Evolutionary conservation across 139 green algal species (phyloP).

Genomic region (Zygnema circumcarinatum): DNA sequence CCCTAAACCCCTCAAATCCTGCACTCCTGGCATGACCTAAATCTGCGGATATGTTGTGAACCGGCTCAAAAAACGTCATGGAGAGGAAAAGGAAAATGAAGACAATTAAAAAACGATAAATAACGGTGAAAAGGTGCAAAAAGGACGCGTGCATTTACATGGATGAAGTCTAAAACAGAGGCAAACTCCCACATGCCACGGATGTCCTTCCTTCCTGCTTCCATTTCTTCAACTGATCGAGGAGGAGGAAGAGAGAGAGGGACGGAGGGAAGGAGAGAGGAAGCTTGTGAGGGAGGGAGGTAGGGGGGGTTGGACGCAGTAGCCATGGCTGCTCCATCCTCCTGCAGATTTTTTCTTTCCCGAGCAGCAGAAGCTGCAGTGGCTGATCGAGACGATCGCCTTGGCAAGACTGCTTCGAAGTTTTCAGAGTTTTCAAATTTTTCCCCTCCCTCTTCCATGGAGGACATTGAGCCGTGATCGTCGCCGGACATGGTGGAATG

Average conservation of each 20-base stretch:
- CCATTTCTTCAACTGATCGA: background rate
- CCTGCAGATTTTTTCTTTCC: background rate
- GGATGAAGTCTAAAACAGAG: slow-evolving; percentile 22
- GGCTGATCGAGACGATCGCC: background rate
- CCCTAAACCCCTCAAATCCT: no score
- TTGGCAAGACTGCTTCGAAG: background rate
- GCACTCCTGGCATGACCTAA: no score
- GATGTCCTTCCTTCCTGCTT: background rate
- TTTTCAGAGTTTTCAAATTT: background rate
- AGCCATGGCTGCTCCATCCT: background rate
- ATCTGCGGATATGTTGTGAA: no score
- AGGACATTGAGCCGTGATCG: background rate
- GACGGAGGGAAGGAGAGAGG: background rate
- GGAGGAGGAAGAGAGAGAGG: background rate
- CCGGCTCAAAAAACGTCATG: no score
- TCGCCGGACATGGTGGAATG: background rate
- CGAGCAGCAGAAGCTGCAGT: background rate
- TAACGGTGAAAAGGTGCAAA: background rate
- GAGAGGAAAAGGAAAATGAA: background rate
- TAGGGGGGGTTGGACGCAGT: no score
- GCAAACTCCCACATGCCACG: slow-evolving; percentile 31
- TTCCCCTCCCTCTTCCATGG: background rate
- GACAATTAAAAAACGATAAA: background rate
- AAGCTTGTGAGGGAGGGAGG: background rate
- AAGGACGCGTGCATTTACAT: background rate